Evolutionary conservation across 2,329 filamentous ascomycete species (phyloP).

Genomic region (Phyllosticta citribraziliensis): DNA sequence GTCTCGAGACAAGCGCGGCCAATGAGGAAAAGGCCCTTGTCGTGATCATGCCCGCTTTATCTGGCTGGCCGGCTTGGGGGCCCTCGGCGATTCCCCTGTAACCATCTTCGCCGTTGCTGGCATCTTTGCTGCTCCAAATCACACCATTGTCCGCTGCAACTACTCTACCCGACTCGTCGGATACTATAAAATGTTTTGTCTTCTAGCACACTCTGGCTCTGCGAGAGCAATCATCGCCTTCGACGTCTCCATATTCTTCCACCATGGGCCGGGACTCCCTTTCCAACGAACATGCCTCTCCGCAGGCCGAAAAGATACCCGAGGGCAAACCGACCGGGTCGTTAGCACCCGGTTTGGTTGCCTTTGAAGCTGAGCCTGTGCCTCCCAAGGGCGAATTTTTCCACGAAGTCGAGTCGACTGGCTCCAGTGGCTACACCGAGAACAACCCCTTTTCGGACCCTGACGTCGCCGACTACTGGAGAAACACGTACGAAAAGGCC

Average conservation of each 20-base stretch:
- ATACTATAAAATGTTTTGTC: conserved; percentile 1
- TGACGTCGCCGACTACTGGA: conserved; percentile 19
- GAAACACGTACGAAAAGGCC: conserved; percentile 19
- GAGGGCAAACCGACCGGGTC: not conserved
- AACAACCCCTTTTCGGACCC: conserved; percentile 17
- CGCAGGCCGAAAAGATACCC: not conserved
- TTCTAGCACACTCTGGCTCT: not conserved
- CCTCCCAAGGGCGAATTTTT: conserved; percentile 4
- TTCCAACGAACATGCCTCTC: conserved; percentile 1
- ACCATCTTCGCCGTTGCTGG: conserved; percentile 3
- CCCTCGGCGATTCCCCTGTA: conserved; percentile 7
- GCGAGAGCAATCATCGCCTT: not conserved
- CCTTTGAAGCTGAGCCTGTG: conserved; percentile 1
- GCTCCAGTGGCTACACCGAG: not conserved
- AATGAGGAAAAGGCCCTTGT: not conserved
- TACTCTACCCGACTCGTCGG: not conserved
- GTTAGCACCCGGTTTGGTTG: not conserved
- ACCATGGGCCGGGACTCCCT: conserved; percentile 4
- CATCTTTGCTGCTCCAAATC: conserved; percentile 10
- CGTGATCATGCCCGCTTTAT: not conserved
- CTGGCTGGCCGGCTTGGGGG: not conserved
- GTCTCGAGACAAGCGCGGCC: not conserved
- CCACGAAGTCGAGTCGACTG: not conserved
- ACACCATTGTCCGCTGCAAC: conserved; percentile 5
- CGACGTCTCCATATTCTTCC: not conserved